Percentiles rank a stretch among this genome's conserved stretches.
Evolutionary conservation across 2,329 filamentous ascomycete genomes (phyloP).

Genomic region (Hymenoscyphus fructigenus): DNA sequence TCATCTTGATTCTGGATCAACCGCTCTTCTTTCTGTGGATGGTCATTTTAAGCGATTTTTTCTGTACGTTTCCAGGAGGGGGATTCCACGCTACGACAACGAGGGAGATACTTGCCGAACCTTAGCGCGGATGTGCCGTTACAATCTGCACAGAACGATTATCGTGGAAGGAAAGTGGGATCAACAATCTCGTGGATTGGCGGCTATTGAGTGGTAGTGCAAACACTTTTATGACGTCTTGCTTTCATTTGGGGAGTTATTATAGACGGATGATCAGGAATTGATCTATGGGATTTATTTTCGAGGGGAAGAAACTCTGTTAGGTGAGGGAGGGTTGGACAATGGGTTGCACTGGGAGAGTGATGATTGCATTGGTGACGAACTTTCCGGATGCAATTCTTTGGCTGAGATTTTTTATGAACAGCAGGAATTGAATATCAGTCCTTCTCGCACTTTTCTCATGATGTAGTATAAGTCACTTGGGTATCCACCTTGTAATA

Average conservation of each 20-base stretch:
- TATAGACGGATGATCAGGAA: background rate
- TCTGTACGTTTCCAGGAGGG: constrained; percentile 5
- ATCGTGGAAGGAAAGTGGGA: constrained; percentile 4
- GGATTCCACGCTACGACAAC: constrained; percentile 1
- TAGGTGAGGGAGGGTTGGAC: too few relatives aligned
- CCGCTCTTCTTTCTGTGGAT: background rate
- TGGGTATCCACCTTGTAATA: background rate
- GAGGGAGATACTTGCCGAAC: background rate
- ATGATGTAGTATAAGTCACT: background rate
- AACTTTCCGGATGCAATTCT: background rate
- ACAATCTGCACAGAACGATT: background rate
- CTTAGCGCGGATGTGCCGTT: constrained; percentile 4
- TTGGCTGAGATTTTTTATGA: background rate
- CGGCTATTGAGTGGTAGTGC: background rate
- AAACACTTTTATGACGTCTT: background rate
- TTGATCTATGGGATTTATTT: background rate
- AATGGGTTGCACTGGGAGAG: background rate
- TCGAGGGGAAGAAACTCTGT: background rate
- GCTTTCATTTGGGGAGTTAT: background rate
- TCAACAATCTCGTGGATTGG: background rate
- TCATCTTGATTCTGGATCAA: background rate
- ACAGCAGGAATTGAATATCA: background rate
- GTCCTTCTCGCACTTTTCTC: background rate
- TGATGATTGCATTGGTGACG: background rate
- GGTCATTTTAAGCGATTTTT: constrained; percentile 5